phyloP scores from a whole-genome alignment of 208 protist genomes.

The Porcisia hertigi region DNA sequence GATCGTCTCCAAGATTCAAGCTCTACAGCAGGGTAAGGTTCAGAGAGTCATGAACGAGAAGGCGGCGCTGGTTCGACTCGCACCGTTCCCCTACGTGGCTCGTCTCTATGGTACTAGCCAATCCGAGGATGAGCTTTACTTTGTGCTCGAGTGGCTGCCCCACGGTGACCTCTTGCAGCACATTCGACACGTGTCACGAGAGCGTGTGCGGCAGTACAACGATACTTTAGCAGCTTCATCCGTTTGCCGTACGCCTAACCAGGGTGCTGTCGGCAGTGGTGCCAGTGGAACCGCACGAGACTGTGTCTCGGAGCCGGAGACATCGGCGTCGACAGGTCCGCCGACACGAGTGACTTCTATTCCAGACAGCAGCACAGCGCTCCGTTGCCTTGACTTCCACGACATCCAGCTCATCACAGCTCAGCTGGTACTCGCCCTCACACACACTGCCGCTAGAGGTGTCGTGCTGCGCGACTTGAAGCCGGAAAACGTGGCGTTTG shows the following conservation, averaged over 20 bases:
- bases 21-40: constrained; percentile 88
- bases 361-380: constrained; percentile 21
- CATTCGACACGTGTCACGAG: constrained; percentile 47
- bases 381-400: constrained; percentile 76
- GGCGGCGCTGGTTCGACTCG: constrained; percentile 58
- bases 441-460: constrained; percentile 51
- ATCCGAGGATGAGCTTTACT: constrained; percentile 91
- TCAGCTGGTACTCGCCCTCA: constrained; percentile 72
- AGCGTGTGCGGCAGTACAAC: constrained; percentile 42
- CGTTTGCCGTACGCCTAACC: neutral
- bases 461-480: constrained; percentile 90
- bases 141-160: constrained; percentile 93
- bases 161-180: constrained; percentile 93
- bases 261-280: neutral
- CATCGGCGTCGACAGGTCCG: neutral
- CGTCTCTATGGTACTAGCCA: constrained; percentile 90
- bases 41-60: constrained; percentile 86
- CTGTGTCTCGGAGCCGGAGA: neutral
- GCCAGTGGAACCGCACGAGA: neutral
- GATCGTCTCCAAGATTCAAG: constrained; percentile 85
- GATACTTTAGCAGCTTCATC: neutral
- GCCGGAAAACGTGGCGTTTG: constrained; percentile 89
- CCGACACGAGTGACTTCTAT: constrained; percentile 11
- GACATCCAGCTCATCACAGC: constrained; percentile 87
- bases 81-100: constrained; percentile 74